Evolutionary conservation across 495 filamentous ascomycete species (phyloP).

Genomic region (Lasiosphaeria hispida): DNA sequence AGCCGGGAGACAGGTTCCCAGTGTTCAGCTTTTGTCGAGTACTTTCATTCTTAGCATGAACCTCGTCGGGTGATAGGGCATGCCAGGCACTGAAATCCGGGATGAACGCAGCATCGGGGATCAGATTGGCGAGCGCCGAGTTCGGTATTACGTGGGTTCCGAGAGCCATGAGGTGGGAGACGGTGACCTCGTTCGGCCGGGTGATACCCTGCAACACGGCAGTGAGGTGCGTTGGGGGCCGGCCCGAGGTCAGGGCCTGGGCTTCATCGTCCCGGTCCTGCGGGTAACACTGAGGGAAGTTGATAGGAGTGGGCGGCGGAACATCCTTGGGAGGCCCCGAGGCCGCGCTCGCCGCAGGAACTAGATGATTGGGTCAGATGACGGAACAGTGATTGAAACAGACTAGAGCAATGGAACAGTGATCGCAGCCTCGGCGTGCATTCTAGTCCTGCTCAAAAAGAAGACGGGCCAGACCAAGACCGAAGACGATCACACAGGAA

Average conservation of each 20-base stretch:
- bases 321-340: conserved; percentile 43
- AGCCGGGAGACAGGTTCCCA: conserved; percentile 48
- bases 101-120: conserved; percentile 48
- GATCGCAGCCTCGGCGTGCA: background rate
- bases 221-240: conserved; percentile 34
- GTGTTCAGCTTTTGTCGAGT: conserved; percentile 44
- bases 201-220: conserved; percentile 45
- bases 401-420: background rate
- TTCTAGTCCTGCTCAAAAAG: background rate
- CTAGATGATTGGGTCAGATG: conserved; percentile 32
- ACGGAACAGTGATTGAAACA: conserved; percentile 6
- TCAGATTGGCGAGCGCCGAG: conserved; percentile 40
- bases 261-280: conserved; percentile 20
- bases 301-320: conserved; percentile 53
- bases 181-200: conserved; percentile 44
- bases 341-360: conserved; percentile 26
- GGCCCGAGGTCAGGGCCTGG: conserved; percentile 7
- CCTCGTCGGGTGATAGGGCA: conserved; percentile 42
- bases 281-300: conserved; percentile 46
- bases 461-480: conserved; percentile 10
- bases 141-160: conserved; percentile 48
- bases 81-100: conserved; percentile 49
- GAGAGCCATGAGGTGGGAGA: conserved; percentile 49
- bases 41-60: conserved; percentile 39
- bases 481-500: conserved; percentile 25